phyloP scores from a whole-genome alignment of 176 grass and related monocot species.

The Olyra latifolia region DNA sequence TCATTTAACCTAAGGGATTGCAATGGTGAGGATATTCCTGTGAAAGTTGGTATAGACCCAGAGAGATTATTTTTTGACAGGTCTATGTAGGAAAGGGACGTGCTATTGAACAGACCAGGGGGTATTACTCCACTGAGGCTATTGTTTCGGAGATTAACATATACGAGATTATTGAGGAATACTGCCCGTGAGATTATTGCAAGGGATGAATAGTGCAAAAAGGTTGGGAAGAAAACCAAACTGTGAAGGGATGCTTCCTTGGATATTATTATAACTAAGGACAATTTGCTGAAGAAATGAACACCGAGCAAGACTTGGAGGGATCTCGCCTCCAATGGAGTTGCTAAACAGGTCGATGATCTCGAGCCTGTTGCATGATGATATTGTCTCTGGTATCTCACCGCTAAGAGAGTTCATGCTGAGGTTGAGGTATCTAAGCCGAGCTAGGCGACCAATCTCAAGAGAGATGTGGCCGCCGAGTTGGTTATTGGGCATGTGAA shows the following conservation, averaged over 20 bases:
- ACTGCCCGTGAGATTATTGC: constrained; percentile 18
- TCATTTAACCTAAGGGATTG: neutral
- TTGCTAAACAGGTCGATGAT: constrained; percentile 30
- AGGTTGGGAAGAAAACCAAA: constrained; percentile 21
- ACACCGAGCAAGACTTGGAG: constrained; percentile 33
- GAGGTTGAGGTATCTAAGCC: too few species aligned
- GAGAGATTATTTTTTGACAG: too few species aligned
- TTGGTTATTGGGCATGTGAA: too few species aligned
- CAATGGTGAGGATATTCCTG: neutral
- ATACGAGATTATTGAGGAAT: constrained; percentile 12
- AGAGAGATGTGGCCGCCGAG: constrained; percentile 24
- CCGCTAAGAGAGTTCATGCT: too few species aligned
- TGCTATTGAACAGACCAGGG: too few species aligned
- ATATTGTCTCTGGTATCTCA: too few species aligned
- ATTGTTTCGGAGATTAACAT: constrained; percentile 17
- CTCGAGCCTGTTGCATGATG: constrained; percentile 29
- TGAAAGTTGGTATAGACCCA: neutral
- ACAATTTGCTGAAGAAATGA: constrained; percentile 20
- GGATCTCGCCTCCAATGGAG: constrained; percentile 40
- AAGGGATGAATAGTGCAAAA: neutral
- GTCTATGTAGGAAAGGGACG: too few species aligned
- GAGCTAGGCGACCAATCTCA: too few species aligned
- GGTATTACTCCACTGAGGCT: constrained; percentile 30
- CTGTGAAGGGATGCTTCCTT: constrained; percentile 23
- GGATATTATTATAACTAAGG: too few species aligned